A percentile compares a stretch with the other conserved stretches of the same genome.
phyloP scores from a whole-genome alignment of 768 basidiomycete species.

The Gyrodon lividus region DNA sequence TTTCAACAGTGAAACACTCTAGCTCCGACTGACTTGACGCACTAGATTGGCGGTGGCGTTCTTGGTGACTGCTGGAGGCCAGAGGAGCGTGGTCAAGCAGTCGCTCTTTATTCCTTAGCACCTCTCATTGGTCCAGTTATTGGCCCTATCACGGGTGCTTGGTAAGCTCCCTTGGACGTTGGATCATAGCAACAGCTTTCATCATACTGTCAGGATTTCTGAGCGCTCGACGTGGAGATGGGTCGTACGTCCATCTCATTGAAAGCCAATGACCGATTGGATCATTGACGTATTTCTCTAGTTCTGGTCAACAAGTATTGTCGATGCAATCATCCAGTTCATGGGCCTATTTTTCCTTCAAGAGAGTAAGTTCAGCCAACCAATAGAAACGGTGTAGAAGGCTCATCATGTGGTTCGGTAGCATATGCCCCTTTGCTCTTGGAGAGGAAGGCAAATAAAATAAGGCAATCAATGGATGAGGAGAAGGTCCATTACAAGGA shows the following conservation, averaged over 20 bases:
- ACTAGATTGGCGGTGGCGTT: constrained; percentile 63
- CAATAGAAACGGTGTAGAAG: background rate
- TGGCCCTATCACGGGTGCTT: constrained; percentile 63
- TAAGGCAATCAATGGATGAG: constrained; percentile 44
- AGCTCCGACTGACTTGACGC: background rate
- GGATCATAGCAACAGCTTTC: background rate
- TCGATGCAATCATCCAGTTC: constrained; percentile 52
- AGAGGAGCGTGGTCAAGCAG: constrained; percentile 63
- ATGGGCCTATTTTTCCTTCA: constrained; percentile 55
- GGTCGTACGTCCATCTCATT: constrained; percentile 46
- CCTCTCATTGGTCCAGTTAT: constrained; percentile 65
- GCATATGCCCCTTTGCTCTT: constrained; percentile 35
- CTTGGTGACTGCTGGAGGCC: constrained; percentile 60
- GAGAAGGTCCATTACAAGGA: constrained; percentile 42
- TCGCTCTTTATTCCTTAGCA: constrained; percentile 63
- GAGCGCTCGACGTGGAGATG: constrained; percentile 68
- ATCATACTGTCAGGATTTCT: constrained; percentile 42
- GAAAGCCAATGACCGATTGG: too few relatives aligned
- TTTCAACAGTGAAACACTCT: too few relatives aligned
- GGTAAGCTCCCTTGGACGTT: constrained; percentile 31
- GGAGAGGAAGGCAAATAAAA: constrained; percentile 48
- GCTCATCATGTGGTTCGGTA: constrained; percentile 17
- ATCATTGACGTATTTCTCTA: constrained; percentile 16
- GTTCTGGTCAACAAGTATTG: constrained; percentile 69
- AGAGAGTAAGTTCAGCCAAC: constrained; percentile 50